Conservation (phyloP, 768 basidiomycete species). For the Kwoniella newhampshirensis region DNA sequence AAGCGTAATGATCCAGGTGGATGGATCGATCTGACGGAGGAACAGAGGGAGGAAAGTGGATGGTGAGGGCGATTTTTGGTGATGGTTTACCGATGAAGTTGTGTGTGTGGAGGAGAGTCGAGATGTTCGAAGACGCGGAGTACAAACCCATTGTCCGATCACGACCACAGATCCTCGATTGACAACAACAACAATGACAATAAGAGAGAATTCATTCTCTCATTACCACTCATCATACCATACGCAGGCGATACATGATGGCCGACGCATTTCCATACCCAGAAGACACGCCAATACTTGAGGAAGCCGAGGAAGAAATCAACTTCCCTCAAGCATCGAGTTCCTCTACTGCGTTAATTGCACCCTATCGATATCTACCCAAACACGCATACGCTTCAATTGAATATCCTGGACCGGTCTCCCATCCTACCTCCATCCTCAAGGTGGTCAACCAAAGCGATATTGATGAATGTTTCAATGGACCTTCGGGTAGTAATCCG, state of each 20-base stretch:
- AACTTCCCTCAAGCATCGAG: not conserved
- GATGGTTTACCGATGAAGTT: not conserved
- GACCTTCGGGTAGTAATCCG: conserved; percentile 45
- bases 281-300: no score
- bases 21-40: conserved; percentile 35
- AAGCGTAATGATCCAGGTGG: conserved; percentile 19
- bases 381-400: conserved; percentile 68
- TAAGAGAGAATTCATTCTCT: no score
- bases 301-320: no score
- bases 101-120: not conserved
- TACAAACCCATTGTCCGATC: no score
- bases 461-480: conserved; percentile 71
- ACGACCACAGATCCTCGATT: no score
- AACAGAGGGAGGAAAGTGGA: conserved; percentile 12
- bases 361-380: conserved; percentile 40
- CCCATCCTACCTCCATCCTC: conserved; percentile 64
- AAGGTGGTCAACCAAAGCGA: conserved; percentile 63
- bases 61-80: not conserved
- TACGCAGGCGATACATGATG: no score
- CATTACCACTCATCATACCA: no score
- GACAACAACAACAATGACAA: no score
- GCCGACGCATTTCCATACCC: no score
- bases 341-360: conserved; percentile 10
- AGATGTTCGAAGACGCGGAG: conserved; percentile 17
- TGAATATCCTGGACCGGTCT: conserved; percentile 87